Percentiles rank a stretch among this genome's conserved stretches.
phyloP scores from a whole-genome alignment of 495 filamentous ascomycete genomes.

The Pseudoneurospora amorphoporcata region DNA sequence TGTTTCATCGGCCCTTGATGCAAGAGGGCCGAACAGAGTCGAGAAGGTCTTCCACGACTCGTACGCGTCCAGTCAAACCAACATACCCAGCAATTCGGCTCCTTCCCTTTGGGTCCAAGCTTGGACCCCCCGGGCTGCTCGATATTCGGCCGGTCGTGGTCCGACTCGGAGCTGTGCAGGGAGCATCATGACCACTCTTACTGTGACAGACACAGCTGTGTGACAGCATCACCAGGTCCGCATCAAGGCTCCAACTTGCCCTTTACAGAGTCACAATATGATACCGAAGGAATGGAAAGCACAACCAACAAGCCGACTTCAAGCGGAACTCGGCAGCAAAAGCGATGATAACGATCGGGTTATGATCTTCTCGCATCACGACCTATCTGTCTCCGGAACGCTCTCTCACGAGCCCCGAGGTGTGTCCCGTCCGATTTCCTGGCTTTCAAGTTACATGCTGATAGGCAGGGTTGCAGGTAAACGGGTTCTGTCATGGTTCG shows the following conservation, averaged over 20 bases:
- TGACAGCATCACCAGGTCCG: background rate
- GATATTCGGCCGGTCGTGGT: background rate
- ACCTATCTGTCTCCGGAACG: background rate
- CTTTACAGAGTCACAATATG: background rate
- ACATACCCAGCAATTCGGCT: background rate
- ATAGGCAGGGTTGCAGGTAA: background rate
- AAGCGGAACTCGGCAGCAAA: background rate
- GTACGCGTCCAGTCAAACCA: background rate
- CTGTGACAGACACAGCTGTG: background rate
- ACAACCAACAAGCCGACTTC: background rate
- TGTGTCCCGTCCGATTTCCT: background rate
- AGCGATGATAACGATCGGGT: background rate
- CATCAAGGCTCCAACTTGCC: background rate
- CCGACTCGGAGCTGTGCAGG: background rate
- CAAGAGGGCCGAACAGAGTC: background rate
- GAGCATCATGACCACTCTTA: background rate
- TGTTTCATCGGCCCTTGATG: background rate
- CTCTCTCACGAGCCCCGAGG: background rate
- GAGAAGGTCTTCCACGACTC: background rate
- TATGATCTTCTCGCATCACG: background rate
- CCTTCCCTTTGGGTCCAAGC: background rate
- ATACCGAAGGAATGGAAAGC: background rate
- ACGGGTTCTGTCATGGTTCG: background rate
- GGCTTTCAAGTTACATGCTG: background rate
- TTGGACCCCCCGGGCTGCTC: background rate